These are phyloP conservation scores for Botryotinia convoluta DNA, from an alignment of 2,329 filamentous ascomycete genomes.

Conservation along the genomic window DNA sequence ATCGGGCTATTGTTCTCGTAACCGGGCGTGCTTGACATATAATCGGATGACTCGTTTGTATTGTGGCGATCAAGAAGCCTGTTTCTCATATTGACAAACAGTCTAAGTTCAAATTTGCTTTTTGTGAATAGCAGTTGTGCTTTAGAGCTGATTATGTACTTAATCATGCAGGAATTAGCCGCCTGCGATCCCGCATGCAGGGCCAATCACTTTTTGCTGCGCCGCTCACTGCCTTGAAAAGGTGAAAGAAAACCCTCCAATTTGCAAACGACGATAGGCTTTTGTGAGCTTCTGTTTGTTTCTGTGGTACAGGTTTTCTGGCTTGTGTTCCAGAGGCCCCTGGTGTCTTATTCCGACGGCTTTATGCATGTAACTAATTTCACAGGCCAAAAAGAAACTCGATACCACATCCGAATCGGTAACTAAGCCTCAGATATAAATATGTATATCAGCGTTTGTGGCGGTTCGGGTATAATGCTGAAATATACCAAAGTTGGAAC, in stretches of 20 bases:
- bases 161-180: not conserved
- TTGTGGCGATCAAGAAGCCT: not conserved
- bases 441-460: not conserved
- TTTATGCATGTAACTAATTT: not conserved
- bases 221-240: not conserved
- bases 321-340: not conserved
- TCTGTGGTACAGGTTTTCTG: not conserved
- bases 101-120: not conserved
- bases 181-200: not conserved
- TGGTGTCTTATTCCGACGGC: not conserved
- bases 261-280: not conserved
- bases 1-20: not conserved
- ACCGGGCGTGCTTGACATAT: no score
- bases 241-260: not conserved
- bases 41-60: not conserved
- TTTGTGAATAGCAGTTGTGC: not conserved
- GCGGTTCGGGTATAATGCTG: not conserved
- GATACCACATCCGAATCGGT: not conserved
- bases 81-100: not conserved
- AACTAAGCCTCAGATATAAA: not conserved
- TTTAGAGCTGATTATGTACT: not conserved
- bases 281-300: not conserved
- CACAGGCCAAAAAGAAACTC: not conserved
- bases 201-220: not conserved
- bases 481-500: not conserved